phyloP scores from a whole-genome alignment of 306 rosid genomes.

The Canavalia ensiformis region DNA sequence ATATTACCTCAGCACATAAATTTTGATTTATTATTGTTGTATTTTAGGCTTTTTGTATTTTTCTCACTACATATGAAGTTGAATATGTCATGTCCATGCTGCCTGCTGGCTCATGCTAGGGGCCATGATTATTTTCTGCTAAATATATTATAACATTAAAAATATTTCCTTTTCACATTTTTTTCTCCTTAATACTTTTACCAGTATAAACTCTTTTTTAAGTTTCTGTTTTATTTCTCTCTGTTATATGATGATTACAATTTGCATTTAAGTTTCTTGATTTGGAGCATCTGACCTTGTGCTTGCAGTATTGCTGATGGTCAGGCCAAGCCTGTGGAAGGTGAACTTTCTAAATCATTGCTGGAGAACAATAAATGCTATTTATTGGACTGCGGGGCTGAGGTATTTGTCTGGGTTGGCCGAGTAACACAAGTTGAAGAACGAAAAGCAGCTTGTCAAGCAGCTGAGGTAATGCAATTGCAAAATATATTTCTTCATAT shows the following conservation, averaged over 20 bases:
- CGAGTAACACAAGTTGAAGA: conserved; percentile 97
- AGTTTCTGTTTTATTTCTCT: conserved; percentile 29
- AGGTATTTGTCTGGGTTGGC: conserved; percentile 94
- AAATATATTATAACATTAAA: not conserved
- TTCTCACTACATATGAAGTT: conserved; percentile 39
- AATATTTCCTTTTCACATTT: conserved; percentile 6
- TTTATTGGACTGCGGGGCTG: conserved; percentile 93
- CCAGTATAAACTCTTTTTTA: conserved; percentile 6
- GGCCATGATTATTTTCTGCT: conserved; percentile 38
- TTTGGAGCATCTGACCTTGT: conserved; percentile 41
- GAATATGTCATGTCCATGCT: conserved; percentile 15
- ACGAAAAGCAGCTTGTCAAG: conserved; percentile 85
- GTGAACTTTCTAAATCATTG: conserved; percentile 84
- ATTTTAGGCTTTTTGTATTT: not conserved
- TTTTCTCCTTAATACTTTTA: conserved; percentile 25
- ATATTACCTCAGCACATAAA: conserved; percentile 18
- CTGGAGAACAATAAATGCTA: conserved; percentile 94
- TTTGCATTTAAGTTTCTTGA: conserved; percentile 41
- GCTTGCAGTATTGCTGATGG: conserved; percentile 78
- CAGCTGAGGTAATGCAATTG: conserved; percentile 78
- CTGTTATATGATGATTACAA: conserved; percentile 21
- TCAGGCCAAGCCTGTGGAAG: conserved; percentile 77
- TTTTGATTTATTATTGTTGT: not conserved
- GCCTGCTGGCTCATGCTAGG: not conserved
- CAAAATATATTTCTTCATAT: conserved; percentile 45